Evolutionary conservation across 1,284 basidiomycete species (phyloP).

Genomic region (Microbotryomycetes sp.): DNA sequence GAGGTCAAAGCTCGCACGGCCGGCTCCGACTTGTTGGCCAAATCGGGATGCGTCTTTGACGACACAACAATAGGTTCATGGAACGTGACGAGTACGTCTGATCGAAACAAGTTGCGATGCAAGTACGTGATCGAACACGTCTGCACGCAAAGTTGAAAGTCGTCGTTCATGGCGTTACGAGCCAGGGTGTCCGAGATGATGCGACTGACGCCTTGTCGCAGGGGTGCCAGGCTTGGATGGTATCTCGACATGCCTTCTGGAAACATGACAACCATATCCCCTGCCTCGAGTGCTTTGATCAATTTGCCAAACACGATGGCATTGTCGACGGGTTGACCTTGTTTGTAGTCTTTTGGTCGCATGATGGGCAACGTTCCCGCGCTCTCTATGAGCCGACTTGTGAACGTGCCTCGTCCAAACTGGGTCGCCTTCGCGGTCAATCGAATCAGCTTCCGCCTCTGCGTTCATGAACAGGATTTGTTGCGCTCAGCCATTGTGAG

Average conservation of each 20-base stretch:
- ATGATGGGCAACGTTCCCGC: conserved; percentile 75
- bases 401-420: conserved; percentile 71
- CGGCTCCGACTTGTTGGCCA: conserved; percentile 29
- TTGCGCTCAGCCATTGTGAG: background rate
- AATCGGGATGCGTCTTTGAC: conserved; percentile 18
- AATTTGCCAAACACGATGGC: conserved; percentile 59
- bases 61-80: conserved; percentile 56
- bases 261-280: conserved; percentile 66
- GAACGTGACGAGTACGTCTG: conserved; percentile 76
- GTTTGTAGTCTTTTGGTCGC: conserved; percentile 58
- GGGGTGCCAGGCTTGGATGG: conserved; percentile 69
- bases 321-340: conserved; percentile 56
- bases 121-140: conserved; percentile 70
- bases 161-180: conserved; percentile 52
- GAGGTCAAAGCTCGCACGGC: conserved; percentile 58
- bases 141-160: conserved; percentile 63
- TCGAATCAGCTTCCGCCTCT: conserved; percentile 67
- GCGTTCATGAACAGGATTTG: background rate
- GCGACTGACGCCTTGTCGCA: conserved; percentile 77
- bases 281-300: conserved; percentile 63
- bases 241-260: conserved; percentile 77
- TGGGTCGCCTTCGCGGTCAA: conserved; percentile 72
- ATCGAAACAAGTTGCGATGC: conserved; percentile 67
- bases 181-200: conserved; percentile 69
- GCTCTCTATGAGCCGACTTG: conserved; percentile 78